Evolutionary conservation across 129 eudicot species (phyloP).

Genomic region (Flaveria brownii): DNA sequence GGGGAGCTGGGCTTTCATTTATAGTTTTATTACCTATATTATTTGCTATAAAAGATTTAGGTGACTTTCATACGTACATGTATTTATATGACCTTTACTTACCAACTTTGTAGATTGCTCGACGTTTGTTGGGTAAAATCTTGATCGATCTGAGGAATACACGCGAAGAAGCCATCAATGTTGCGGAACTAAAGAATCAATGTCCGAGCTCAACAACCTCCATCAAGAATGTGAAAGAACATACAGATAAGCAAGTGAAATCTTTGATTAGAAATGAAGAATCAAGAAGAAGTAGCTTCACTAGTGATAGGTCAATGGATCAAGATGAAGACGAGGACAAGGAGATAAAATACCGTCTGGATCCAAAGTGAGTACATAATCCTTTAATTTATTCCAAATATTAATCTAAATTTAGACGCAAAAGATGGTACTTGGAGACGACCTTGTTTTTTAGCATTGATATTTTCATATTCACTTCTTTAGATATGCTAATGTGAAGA

Average conservation of each 20-base stretch:
- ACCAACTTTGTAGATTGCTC: conserved; percentile 67
- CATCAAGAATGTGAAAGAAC: conserved; percentile 51
- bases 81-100: background rate
- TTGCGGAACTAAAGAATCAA: conserved; percentile 79
- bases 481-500: conserved; percentile 93
- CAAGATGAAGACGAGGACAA: conserved; percentile 94
- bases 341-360: conserved; percentile 92
- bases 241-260: conserved; percentile 50
- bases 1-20: background rate
- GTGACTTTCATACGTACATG: background rate
- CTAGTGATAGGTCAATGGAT: conserved; percentile 78
- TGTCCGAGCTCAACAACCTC: conserved; percentile 46
- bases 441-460: background rate
- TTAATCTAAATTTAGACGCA: conserved; percentile 4
- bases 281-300: conserved; percentile 61
- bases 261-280: conserved; percentile 53
- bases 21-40: background rate
- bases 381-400: conserved; percentile 14
- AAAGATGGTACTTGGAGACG: conserved; percentile 4
- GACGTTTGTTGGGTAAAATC: conserved; percentile 91
- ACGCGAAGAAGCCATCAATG: conserved; percentile 91
- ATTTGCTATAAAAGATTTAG: background rate
- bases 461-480: conserved; percentile 16
- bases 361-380: conserved; percentile 68
- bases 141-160: conserved; percentile 94